Base-by-base conservation (phyloP, 2,329 filamentous ascomycete genomes). In the Colletotrichum phormii region DNA sequence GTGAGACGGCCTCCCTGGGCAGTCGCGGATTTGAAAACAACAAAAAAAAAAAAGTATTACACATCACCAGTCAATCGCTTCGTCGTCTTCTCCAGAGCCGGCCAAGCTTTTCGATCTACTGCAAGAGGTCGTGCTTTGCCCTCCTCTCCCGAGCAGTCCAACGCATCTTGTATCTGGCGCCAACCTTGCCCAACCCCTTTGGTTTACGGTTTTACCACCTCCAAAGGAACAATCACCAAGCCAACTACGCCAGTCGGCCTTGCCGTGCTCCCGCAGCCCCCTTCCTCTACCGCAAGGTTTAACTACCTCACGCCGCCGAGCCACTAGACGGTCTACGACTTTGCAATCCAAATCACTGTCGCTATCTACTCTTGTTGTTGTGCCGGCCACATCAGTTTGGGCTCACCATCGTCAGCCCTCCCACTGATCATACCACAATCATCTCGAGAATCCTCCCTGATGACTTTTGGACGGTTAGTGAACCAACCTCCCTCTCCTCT, bases 381-480 rank as follows among this genome's bases (percentile, higher is more conserved):
- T 73, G 71, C 71, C 67, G 71, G 71, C 62, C 68, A 73, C 68
- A 67, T 54, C 57, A 67, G 49, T 67, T 46, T 57, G 31, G 71
- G 63, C 67, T 58, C 31, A 26, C 15, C 15, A 22, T 67, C 37
- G n/a, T 12, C 37, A 46, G 67, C 67, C 49, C 71, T 61, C 11
- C 26, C 6, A 51, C 68, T 67, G 62, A 37, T 29, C 18, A 13
- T 26, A 37, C 15, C 15, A n/a, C 26, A 2, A 9, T n/a, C 26
- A 29, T 60, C 33, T 46, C 15, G 5, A 11, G 31, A 33, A 63
- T 67, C 33, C 42, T 61, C 37, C 26, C 68, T 67, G 49, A 72
- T 73, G 68, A 62, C n/a, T 73, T 51, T 72, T 73, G 68, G 26
- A 70, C 49, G 67, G 71, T 73, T 22, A 70, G 71, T 73, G 7